These are phyloP conservation scores for Monosporascus sp. DNA, from an alignment of 2,329 filamentous ascomycete species.

Conservation along the genomic window DNA sequence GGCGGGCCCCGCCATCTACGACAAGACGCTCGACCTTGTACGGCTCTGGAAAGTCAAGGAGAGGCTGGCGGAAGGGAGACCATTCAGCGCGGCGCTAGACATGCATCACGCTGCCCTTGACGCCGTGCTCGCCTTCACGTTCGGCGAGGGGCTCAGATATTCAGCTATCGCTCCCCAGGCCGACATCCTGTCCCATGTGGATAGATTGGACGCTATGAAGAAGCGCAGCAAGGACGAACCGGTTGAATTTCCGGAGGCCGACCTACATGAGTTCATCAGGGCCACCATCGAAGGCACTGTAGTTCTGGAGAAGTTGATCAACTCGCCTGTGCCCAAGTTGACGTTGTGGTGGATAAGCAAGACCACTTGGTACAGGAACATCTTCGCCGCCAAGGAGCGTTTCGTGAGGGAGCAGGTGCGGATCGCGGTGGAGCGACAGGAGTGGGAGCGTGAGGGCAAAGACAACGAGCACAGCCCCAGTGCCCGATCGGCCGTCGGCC, in stretches of 20 bases:
- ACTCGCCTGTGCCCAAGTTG: neutral
- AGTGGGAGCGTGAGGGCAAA: too few species aligned
- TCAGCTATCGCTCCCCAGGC: constrained; percentile 1
- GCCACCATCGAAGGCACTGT: neutral
- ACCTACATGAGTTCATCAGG: neutral
- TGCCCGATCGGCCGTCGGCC: constrained; percentile 3
- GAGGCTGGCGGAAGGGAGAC: constrained; percentile 26
- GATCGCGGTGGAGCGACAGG: neutral
- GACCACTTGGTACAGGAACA: constrained; percentile 1
- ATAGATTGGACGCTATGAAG: too few species aligned
- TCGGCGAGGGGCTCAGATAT: constrained; percentile 3
- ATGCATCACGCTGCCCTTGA: constrained; percentile 8
- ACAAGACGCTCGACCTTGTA: constrained; percentile 19
- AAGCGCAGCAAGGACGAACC: constrained; percentile 4
- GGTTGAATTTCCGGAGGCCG: constrained; percentile 1
- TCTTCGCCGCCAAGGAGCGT: neutral
- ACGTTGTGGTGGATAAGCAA: constrained; percentile 2
- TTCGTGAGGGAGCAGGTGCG: neutral
- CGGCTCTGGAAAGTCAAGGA: constrained; percentile 24
- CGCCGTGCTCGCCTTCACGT: constrained; percentile 8
- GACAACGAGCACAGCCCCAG: too few species aligned
- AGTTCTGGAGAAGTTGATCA: neutral
- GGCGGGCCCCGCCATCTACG: constrained; percentile 26
- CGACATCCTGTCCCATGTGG: neutral
- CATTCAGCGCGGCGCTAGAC: constrained; percentile 21